Base-by-base conservation (phyloP, 1,284 basidiomycete genomes). In the Malassezia furfur region DNA sequence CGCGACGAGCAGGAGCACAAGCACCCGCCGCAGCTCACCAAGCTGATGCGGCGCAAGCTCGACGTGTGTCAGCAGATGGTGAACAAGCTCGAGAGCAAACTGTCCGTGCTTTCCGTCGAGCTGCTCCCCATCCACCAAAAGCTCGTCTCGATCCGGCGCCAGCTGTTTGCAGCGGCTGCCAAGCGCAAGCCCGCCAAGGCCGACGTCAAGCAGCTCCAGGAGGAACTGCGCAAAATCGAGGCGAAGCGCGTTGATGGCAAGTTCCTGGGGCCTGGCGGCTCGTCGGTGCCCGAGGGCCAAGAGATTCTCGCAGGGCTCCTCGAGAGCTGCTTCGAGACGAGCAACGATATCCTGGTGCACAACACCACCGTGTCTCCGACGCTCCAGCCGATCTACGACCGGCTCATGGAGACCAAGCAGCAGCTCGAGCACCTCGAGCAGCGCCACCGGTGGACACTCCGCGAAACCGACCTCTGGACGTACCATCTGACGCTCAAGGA, bases 241-340 rank as follows among this genome's bases (percentile, higher is more conserved):
- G 57, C 63, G 36, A 88, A 89, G 78, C 87, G 93, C 14, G 88
- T 93, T 7, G 90, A 96, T 70, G 91, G 91, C 54, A 94, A 94
- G 76, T 96, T 96, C 77, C 79, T 96, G 22, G 90, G 89, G 3
- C 89, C 90, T 11, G 88, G 88, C 17, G 91, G 91, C 38, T 79
- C 79, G 5, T 85, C 83, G 39, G 86, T 96, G 0, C 90, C 91
- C 11, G 82, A 86, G 43, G 93, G 91, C 8, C 91, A 96, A 76
- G 76, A 70, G 9, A 76, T 82, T 31, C 71, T 81, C 2, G 78
- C 78, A 12, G 91, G 91, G 1, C 78, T 98, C 30, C 79, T 99
- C 11, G 93, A 98, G 76, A 89, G 93, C 69, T 94, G 90, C 75
- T 99, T 98, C 76, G 91, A 98, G 57, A 88, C 96, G 59, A 81